phyloP scores from a whole-genome alignment of 73 alveolate species.

The Tetrahymena thermophila region DNA sequence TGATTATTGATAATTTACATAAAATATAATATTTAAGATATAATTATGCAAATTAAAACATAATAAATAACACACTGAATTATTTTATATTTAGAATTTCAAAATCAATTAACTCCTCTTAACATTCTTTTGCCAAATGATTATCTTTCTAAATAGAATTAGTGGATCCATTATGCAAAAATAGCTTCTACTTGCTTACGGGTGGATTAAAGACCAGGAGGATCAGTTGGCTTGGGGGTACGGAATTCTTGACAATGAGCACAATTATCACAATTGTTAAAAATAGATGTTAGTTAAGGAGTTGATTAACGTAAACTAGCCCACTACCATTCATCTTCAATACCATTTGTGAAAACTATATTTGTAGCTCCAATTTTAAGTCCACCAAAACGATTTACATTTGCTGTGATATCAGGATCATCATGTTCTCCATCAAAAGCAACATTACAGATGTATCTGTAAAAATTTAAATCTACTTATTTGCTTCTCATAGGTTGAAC shows the following conservation, averaged over 20 bases:
- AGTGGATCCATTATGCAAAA: background rate
- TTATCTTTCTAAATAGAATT: background rate
- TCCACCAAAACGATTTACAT: constrained; percentile 46
- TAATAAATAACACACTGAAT: too few species aligned
- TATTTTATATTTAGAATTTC: background rate
- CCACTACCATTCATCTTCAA: constrained; percentile 63
- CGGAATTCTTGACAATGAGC: constrained; percentile 55
- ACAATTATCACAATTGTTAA: constrained; percentile 43
- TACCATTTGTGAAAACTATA: constrained; percentile 49
- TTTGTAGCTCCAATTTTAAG: constrained; percentile 19
- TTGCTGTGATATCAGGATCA: constrained; percentile 37
- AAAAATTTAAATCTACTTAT: constrained; percentile 21
- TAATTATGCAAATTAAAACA: too few species aligned
- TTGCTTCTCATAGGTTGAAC: constrained; percentile 29
- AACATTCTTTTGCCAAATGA: background rate
- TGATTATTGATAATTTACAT: too few species aligned
- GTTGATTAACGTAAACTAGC: constrained; percentile 16
- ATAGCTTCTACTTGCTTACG: background rate
- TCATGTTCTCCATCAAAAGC: constrained; percentile 21
- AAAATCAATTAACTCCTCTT: background rate
- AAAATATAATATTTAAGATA: too few species aligned
- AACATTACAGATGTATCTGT: constrained; percentile 43
- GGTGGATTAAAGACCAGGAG: background rate
- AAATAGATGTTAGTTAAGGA: constrained; percentile 12
- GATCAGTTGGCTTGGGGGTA: constrained; percentile 30